Evolutionary conservation across 192 early-diverging fungal genomes (phyloP).

Genomic region (Podila verticillata): DNA sequence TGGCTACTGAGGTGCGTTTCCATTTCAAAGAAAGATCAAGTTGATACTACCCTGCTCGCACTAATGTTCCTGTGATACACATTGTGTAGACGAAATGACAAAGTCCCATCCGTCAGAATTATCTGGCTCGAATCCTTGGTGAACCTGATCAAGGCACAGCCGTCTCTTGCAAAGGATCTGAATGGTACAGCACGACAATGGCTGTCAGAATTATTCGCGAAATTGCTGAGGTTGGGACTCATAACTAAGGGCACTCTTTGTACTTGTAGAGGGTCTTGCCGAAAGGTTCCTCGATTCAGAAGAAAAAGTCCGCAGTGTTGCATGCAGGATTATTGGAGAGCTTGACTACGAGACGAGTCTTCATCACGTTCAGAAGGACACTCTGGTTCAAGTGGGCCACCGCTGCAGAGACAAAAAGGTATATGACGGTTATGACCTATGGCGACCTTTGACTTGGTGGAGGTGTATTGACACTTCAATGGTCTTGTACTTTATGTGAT

Average conservation of each 20-base stretch:
- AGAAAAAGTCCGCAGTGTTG: slow-evolving; percentile 86
- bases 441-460: neutral
- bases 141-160: slow-evolving; percentile 76
- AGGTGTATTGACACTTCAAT: neutral
- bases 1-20: slow-evolving; percentile 78
- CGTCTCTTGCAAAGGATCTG: slow-evolving; percentile 74
- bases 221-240: neutral
- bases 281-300: slow-evolving; percentile 88
- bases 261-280: slow-evolving; percentile 18
- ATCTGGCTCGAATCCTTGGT: slow-evolving; percentile 76
- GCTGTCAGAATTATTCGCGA: neutral
- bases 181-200: slow-evolving; percentile 57
- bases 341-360: slow-evolving; percentile 70
- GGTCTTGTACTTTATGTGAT: neutral
- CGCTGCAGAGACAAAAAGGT: slow-evolving; percentile 93
- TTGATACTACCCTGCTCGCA: neutral
- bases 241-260: neutral
- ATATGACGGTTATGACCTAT: neutral
- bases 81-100: slow-evolving; percentile 75
- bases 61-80: neutral
- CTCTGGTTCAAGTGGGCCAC: slow-evolving; percentile 70
- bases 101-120: slow-evolving; percentile 71
- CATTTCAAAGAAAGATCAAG: neutral
- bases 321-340: slow-evolving; percentile 72
- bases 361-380: slow-evolving; percentile 64